Conservation (phyloP, 1,284 basidiomycete species). For the Retiboletus flavoniger region DNA sequence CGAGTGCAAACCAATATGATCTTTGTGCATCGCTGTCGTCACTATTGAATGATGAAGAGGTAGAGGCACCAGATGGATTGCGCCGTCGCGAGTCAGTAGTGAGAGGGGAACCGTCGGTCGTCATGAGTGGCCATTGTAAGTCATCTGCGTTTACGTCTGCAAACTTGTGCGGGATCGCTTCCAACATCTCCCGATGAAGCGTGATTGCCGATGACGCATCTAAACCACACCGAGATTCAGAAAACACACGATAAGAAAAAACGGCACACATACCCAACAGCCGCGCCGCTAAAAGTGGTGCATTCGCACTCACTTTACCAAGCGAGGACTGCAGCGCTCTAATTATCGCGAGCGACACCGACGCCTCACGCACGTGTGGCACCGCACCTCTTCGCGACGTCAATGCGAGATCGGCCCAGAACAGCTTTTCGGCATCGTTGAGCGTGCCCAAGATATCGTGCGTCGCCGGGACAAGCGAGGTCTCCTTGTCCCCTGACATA, state of each 20-base stretch:
- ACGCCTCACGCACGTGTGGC: conserved; percentile 69
- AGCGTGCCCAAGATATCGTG: conserved; percentile 65
- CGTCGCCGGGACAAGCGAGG: conserved; percentile 44
- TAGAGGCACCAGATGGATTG: conserved; percentile 2
- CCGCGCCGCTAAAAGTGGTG: conserved; percentile 55
- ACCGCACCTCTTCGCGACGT: conserved; percentile 62
- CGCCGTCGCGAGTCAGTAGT: conserved; percentile 16
- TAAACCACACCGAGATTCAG: conserved; percentile 23
- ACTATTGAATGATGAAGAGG: conserved; percentile 26
- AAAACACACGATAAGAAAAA: neutral
- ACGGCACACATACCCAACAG: conserved; percentile 58
- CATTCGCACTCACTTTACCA: conserved; percentile 52
- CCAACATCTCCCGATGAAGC: conserved; percentile 75
- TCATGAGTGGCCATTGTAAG: conserved; percentile 64
- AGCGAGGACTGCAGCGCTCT: conserved; percentile 77
- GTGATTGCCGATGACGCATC: conserved; percentile 75
- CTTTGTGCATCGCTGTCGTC: conserved; percentile 40
- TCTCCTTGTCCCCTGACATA: conserved; percentile 50
- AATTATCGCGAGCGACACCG: conserved; percentile 68
- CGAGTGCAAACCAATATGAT: conserved; percentile 36
- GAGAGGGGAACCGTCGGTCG: conserved; percentile 41
- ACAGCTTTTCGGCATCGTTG: conserved; percentile 65
- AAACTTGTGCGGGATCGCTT: conserved; percentile 68
- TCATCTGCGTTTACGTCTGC: conserved; percentile 50
- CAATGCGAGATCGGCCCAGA: conserved; percentile 64